Percentiles rank a stretch among this genome's conserved stretches.
These are phyloP conservation scores for Cystobasidium pallidum DNA, from an alignment of 1,284 basidiomycete species.

Conservation along the genomic window DNA sequence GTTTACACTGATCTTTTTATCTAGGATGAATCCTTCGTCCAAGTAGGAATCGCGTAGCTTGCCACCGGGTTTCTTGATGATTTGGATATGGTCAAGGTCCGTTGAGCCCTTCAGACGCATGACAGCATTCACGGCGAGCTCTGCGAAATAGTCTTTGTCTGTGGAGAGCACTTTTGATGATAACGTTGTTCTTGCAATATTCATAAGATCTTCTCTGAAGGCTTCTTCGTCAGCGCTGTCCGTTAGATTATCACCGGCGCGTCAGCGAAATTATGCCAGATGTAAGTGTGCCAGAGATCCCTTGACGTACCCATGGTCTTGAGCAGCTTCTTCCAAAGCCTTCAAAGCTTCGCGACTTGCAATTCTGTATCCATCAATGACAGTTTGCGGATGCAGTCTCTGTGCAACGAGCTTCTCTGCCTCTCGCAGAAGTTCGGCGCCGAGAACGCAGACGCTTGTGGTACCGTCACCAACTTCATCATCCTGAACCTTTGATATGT, in stretches of 20 bases:
- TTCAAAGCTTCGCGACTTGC: conserved; percentile 83
- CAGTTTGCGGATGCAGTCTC: conserved; percentile 98
- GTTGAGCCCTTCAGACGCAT: conserved; percentile 92
- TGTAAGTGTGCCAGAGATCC: no score
- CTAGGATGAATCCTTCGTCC: conserved; percentile 97
- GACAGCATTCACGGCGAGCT: conserved; percentile 96
- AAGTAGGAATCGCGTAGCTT: conserved; percentile 98
- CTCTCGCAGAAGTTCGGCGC: conserved; percentile 88
- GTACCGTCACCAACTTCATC: conserved; percentile 99
- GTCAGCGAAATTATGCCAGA: background rate
- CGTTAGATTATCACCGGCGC: background rate
- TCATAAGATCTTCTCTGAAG: conserved; percentile 89
- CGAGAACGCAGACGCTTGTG: conserved; percentile 92
- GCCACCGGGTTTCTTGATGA: conserved; percentile 99
- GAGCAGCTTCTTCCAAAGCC: conserved; percentile 78
- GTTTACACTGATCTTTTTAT: conserved; percentile 94
- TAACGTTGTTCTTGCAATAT: conserved; percentile 94
- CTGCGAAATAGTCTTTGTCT: conserved; percentile 98
- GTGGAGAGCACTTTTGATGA: conserved; percentile 95
- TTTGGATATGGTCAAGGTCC: conserved; percentile 97
- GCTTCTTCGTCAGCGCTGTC: conserved; percentile 69
- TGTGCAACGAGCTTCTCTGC: conserved; percentile 92
- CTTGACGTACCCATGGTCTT: conserved; percentile 72
- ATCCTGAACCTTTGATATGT: conserved; percentile 99
- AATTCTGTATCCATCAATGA: conserved; percentile 96